Base-by-base conservation (phyloP, 1,284 basidiomycete species). In the Thelephora terrestris region DNA sequence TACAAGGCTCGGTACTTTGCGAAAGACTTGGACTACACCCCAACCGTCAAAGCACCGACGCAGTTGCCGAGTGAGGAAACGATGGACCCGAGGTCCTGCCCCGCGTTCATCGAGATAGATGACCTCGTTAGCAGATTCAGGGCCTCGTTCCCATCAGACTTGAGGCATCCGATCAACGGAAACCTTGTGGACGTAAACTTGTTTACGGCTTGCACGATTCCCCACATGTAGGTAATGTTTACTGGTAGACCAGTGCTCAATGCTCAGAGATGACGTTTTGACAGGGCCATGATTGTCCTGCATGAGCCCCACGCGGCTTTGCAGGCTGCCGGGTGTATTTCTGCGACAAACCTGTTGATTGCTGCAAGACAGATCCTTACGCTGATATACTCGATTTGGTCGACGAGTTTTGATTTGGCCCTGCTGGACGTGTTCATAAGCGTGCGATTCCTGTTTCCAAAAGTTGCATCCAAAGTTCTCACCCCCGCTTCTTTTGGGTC, bases 271-370 rank as follows among this genome's bases (percentile, higher is more conserved):
- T 43, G 9, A 50, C 24, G 9, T 25, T 29, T 23, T 50, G 44
- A n/a, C 49, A 85, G 82, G 7, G 74, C 79, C 6, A 71, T 64
- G 6, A 80, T 86, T 47, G 64, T 83, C 16, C 64, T 87, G 29
- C 84, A 86, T 54, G 84, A 87, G 53, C 80, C 83, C 1, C 82
- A 86, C 57, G 80, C 83, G 14, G 72, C 78, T 50, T 67, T 81
- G 43, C 66, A 70, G 29, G 64, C 62, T 43, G 66, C 69, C n/a
- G 73, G 72, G 21, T 85, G 84, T 57, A 68, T 76, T 37, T 85
- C 83, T 39, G 77, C 79, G 12, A 69, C 78, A 53, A 82, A 77
- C 57, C 78, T 85, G 34, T 63, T 86, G 3, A 72, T 71, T 1
- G 78, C 83, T 24, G 74, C 83, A 5, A 73, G 82, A 40, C 71